A percentile compares a stretch with the other conserved stretches of the same genome.
Conservation (phyloP, 192 early-diverging fungal species). For the Backusella tarrabulga region DNA sequence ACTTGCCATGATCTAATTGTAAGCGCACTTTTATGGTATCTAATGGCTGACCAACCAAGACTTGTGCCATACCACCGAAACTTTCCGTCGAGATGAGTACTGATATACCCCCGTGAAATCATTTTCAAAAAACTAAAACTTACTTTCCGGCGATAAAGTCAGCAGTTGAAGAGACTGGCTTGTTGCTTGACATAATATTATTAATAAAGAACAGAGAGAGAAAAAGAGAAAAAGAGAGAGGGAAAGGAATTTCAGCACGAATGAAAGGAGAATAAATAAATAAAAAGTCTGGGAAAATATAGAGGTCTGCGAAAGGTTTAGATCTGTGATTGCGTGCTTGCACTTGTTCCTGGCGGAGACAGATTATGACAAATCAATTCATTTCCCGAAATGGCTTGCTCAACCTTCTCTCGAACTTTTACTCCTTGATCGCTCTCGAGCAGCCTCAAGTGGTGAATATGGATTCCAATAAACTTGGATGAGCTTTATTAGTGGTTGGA, state of each 20-base stretch:
- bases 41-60: slow-evolving; percentile 71
- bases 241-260: background rate
- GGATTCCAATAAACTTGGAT: too few species aligned
- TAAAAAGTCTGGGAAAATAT: background rate
- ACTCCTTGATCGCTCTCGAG: too few species aligned
- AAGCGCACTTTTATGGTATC: slow-evolving; percentile 86
- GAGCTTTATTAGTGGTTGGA: too few species aligned
- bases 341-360: background rate
- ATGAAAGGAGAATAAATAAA: background rate
- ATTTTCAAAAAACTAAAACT: slow-evolving; percentile 2
- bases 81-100: slow-evolving; percentile 25
- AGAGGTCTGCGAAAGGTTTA: background rate
- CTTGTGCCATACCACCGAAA: slow-evolving; percentile 67
- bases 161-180: slow-evolving; percentile 19
- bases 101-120: background rate
- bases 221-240: background rate
- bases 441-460: too few species aligned
- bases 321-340: background rate
- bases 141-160: slow-evolving; percentile 68
- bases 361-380: background rate
- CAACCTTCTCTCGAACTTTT: too few species aligned
- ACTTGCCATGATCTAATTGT: slow-evolving; percentile 62
- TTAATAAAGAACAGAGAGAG: background rate
- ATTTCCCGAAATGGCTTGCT: background rate
- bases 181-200: background rate